These are phyloP conservation scores for Paracamarosporium sp. DNA, from an alignment of 2,329 filamentous ascomycete species.

Conservation along the genomic window DNA sequence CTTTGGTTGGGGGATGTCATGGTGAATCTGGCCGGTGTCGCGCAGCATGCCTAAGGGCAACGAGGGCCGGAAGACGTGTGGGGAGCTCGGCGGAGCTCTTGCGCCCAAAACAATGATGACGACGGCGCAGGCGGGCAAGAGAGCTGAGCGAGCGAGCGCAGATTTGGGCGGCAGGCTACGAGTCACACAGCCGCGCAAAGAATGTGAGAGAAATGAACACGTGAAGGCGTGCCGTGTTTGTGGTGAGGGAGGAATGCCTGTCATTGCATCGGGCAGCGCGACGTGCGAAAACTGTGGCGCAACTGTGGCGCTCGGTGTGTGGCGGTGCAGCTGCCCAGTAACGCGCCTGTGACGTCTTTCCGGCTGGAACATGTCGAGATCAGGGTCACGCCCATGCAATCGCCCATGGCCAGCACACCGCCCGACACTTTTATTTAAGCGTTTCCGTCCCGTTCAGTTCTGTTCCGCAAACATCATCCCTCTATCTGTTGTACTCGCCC, in stretches of 20 bases:
- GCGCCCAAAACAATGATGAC: slow-evolving; percentile 7
- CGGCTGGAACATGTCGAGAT: slow-evolving; percentile 27
- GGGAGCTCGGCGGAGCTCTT: slow-evolving; percentile 13
- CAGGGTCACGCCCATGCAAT: slow-evolving; percentile 30
- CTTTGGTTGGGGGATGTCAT: slow-evolving; percentile 83
- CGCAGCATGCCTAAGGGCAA: slow-evolving; percentile 64
- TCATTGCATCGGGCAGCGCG: slow-evolving; percentile 12
- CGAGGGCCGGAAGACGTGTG: slow-evolving; percentile 8
- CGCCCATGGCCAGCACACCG: slow-evolving; percentile 30
- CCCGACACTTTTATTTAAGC: background rate
- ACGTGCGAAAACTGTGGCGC: background rate
- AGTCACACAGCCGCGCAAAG: slow-evolving; percentile 40
- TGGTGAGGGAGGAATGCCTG: slow-evolving; percentile 4
- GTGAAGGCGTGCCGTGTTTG: slow-evolving; percentile 13
- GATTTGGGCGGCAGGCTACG: slow-evolving; percentile 6
- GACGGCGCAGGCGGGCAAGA: slow-evolving; percentile 10
- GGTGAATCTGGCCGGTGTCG: slow-evolving; percentile 57
- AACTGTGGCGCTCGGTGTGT: slow-evolving; percentile 18
- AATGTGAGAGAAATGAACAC: slow-evolving; percentile 27
- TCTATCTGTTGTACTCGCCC: slow-evolving; percentile 7
- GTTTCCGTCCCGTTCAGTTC: slow-evolving; percentile 20
- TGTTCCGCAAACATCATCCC: background rate
- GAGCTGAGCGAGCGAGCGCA: slow-evolving; percentile 5
- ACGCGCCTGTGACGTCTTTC: slow-evolving; percentile 17
- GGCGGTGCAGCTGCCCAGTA: slow-evolving; percentile 17